A percentile compares a stretch with the other conserved stretches of the same genome.
Evolutionary conservation across 2,329 filamentous ascomycete genomes (phyloP).

Genomic region (Diatrype stigma): DNA sequence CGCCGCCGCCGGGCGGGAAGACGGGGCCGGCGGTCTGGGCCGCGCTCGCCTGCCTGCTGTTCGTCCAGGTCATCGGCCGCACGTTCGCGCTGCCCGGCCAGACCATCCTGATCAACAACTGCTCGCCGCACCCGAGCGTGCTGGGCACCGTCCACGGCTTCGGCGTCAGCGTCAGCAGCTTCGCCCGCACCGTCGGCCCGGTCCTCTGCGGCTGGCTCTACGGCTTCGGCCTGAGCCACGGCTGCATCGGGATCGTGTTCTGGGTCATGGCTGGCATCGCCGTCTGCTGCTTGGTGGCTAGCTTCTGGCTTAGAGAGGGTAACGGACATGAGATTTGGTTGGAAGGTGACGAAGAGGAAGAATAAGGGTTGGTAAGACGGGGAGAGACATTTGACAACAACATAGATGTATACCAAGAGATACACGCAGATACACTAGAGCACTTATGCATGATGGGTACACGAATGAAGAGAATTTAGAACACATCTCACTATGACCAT

Average conservation of each 20-base stretch:
- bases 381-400: not conserved
- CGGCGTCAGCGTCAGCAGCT: slow-evolving; percentile 55
- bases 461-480: too few relatives aligned
- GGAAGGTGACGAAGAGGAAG: slow-evolving; percentile 53
- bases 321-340: slow-evolving; percentile 63
- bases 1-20: slow-evolving; percentile 45
- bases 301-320: slow-evolving; percentile 55
- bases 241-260: slow-evolving; percentile 55
- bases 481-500: too few relatives aligned
- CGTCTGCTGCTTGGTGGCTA: slow-evolving; percentile 44
- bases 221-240: slow-evolving; percentile 52
- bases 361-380: slow-evolving; percentile 16
- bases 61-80: slow-evolving; percentile 61
- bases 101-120: slow-evolving; percentile 45
- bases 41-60: slow-evolving; percentile 57
- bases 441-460: not conserved
- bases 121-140: slow-evolving; percentile 43
- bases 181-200: slow-evolving; percentile 57
- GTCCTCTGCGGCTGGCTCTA: slow-evolving; percentile 58
- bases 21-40: slow-evolving; percentile 59
- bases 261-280: slow-evolving; percentile 52
- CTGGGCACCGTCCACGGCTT: slow-evolving; percentile 46
- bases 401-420: not conserved
- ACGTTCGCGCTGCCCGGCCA: slow-evolving; percentile 55
- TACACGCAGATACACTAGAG: not conserved